Evolutionary conservation across 2,329 filamentous ascomycete genomes (phyloP).

Genomic region (Achaetomium macrosporum): DNA sequence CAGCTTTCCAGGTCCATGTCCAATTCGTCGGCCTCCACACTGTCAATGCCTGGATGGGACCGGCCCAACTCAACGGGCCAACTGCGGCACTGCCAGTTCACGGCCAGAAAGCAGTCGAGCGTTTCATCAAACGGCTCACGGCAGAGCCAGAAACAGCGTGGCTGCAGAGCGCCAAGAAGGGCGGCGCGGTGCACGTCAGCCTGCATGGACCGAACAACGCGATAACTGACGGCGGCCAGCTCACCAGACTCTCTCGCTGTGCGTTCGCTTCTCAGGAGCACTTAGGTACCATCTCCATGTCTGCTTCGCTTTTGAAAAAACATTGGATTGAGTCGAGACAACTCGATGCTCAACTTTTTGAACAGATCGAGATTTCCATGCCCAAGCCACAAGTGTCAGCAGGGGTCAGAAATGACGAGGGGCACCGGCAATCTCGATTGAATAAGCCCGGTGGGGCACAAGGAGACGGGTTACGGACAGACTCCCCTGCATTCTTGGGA

Average conservation of each 20-base stretch:
- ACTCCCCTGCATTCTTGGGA: too few species aligned
- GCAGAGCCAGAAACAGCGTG: not conserved
- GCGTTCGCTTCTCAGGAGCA: too few species aligned
- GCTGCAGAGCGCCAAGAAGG: constrained; percentile 2
- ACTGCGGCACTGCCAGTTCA: constrained; percentile 4
- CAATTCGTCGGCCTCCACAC: not conserved
- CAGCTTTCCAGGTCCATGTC: too few species aligned
- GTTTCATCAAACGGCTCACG: not conserved
- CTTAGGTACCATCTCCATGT: too few species aligned
- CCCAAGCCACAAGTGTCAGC: constrained; percentile 2
- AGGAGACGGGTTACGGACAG: too few species aligned
- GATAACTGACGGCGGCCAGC: too few species aligned
- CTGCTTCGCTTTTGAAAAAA: not conserved
- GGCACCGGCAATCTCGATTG: constrained; percentile 18
- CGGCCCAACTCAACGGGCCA: not conserved
- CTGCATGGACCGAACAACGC: not conserved
- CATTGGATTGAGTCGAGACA: too few species aligned
- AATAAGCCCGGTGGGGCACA: constrained; percentile 9
- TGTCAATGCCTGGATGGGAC: not conserved
- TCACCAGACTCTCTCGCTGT: not conserved
- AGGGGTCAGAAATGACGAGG: constrained; percentile 19
- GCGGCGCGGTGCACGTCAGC: constrained; percentile 4
- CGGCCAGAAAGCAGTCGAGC: not conserved
- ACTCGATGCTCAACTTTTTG: not conserved
- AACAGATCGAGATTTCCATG: not conserved